phyloP scores from a whole-genome alignment of 805 yeast genomes.

The Metschnikowia cerradonensis region DNA sequence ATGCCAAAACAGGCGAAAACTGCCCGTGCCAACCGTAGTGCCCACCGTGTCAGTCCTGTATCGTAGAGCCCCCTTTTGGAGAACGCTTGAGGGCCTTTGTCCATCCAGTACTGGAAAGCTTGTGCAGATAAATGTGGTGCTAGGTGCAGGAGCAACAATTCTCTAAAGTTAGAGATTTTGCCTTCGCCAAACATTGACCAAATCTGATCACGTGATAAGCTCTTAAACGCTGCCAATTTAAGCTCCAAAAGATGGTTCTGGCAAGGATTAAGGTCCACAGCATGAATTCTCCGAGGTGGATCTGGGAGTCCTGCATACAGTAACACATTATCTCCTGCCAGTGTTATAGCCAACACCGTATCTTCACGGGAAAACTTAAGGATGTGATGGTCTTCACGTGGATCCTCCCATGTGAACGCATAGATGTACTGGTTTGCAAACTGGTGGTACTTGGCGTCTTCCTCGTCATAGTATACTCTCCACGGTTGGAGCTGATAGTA shows the following conservation, averaged over 20 bases:
- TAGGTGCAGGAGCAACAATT: conserved; percentile 46
- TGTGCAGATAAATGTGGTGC: conserved; percentile 72
- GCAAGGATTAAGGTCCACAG: conserved; percentile 79
- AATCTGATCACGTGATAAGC: conserved; percentile 50
- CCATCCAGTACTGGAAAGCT: conserved; percentile 78
- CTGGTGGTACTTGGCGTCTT: conserved; percentile 62
- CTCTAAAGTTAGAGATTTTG: conserved; percentile 41
- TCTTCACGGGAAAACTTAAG: conserved; percentile 59
- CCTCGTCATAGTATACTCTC: conserved; percentile 77
- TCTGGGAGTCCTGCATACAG: conserved; percentile 68
- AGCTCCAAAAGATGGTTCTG: conserved; percentile 79
- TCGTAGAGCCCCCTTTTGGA: conserved; percentile 64
- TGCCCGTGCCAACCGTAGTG: conserved; percentile 61
- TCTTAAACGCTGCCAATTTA: conserved; percentile 65
- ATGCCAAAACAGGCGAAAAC: conserved; percentile 58
- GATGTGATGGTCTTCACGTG: conserved; percentile 70
- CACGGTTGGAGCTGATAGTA: conserved; percentile 75
- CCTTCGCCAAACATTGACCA: conserved; percentile 83
- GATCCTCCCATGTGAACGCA: conserved; percentile 91
- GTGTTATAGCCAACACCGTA: conserved; percentile 76
- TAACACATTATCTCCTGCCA: conserved; percentile 81
- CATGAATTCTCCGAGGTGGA: conserved; percentile 75
- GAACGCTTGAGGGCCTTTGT: conserved; percentile 58
- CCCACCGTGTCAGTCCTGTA: conserved; percentile 87
- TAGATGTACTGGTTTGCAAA: conserved; percentile 77